Percentiles rank a stretch among this genome's conserved stretches.
Conservation (phyloP, 257 asterid genomes). For the Nicotiana paniculata region DNA sequence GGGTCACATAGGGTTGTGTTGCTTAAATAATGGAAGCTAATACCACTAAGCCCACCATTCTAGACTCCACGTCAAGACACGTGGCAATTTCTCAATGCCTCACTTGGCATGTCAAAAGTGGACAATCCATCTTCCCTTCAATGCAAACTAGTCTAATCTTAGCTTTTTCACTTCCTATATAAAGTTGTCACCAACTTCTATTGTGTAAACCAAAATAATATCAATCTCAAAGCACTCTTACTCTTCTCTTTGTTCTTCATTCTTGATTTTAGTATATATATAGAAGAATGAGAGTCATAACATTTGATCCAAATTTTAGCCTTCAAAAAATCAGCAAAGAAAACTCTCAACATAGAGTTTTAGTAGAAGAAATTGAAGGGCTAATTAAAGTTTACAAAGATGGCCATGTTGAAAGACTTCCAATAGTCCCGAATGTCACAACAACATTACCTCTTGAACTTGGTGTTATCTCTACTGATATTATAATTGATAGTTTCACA, state of each 20-base stretch:
- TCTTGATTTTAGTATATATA: not conserved
- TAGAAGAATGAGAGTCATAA: constrained; percentile 40
- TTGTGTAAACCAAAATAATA: constrained; percentile 1
- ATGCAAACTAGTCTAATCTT: constrained; percentile 12
- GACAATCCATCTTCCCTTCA: constrained; percentile 15
- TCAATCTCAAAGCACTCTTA: not conserved
- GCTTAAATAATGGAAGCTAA: not conserved
- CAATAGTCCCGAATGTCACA: constrained; percentile 44
- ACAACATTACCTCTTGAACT: constrained; percentile 39
- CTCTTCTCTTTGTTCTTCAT: not conserved
- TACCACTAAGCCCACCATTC: not conserved
- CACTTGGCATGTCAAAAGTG: constrained; percentile 4
- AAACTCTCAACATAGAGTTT: constrained; percentile 19
- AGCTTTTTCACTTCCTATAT: constrained; percentile 24
- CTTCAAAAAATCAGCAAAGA: constrained; percentile 35
- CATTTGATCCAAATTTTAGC: constrained; percentile 30
- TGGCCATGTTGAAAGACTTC: constrained; percentile 73
- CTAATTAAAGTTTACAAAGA: constrained; percentile 59
- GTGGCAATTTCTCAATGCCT: constrained; percentile 20
- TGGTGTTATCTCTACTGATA: constrained; percentile 46
- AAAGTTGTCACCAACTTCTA: constrained; percentile 3
- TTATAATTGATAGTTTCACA: constrained; percentile 46
- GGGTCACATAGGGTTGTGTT: not conserved
- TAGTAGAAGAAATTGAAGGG: constrained; percentile 60
- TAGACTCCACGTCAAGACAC: constrained; percentile 22